Percentiles rank a stretch among this genome's conserved stretches.
phyloP scores from a whole-genome alignment of 2,329 filamentous ascomycete species.

The Penicillium sp. region DNA sequence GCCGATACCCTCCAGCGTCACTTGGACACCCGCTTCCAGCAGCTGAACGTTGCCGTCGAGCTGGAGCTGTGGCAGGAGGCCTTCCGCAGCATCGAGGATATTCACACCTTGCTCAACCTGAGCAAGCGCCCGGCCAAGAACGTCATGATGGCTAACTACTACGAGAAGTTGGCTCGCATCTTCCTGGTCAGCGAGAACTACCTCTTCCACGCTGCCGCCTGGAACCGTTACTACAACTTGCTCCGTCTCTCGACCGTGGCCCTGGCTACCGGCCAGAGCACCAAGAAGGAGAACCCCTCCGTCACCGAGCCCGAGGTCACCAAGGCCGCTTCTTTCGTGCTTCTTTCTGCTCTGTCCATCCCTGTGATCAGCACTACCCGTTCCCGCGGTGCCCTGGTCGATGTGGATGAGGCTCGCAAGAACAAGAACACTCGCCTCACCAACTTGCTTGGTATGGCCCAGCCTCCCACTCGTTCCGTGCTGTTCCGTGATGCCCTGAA shows the following conservation, averaged over 20 bases:
- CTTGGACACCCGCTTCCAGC: slow-evolving; percentile 96
- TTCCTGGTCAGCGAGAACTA: slow-evolving; percentile 99
- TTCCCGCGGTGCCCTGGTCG: slow-evolving; percentile 91
- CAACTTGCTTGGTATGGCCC: slow-evolving; percentile 89
- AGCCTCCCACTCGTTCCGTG: slow-evolving; percentile 81
- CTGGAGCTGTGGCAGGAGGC: slow-evolving; percentile 98
- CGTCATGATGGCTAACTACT: slow-evolving; percentile 99
- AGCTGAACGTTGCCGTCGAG: slow-evolving; percentile 96
- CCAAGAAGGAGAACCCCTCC: slow-evolving; percentile 92
- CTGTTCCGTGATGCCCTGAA: slow-evolving; percentile 95
- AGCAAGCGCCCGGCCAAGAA: slow-evolving; percentile 99
- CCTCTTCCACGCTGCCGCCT: slow-evolving; percentile 96
- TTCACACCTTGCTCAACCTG: slow-evolving; percentile 92
- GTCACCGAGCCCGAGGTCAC: slow-evolving; percentile 87
- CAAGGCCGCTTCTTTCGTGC: slow-evolving; percentile 91
- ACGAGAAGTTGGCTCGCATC: slow-evolving; percentile 97
- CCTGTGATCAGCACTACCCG: slow-evolving; percentile 98
- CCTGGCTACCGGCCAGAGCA: slow-evolving; percentile 78
- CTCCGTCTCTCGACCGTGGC: slow-evolving; percentile 85
- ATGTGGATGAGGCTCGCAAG: slow-evolving; percentile 95
- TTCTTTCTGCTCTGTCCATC: slow-evolving; percentile 93
- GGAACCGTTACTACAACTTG: slow-evolving; percentile 96
- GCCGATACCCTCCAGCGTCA: slow-evolving; percentile 96
- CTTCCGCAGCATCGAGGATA: slow-evolving; percentile 98
- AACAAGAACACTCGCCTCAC: slow-evolving; percentile 98